Conservation (phyloP, 2,329 filamentous ascomycete genomes). For the Thielaviopsis populi region DNA sequence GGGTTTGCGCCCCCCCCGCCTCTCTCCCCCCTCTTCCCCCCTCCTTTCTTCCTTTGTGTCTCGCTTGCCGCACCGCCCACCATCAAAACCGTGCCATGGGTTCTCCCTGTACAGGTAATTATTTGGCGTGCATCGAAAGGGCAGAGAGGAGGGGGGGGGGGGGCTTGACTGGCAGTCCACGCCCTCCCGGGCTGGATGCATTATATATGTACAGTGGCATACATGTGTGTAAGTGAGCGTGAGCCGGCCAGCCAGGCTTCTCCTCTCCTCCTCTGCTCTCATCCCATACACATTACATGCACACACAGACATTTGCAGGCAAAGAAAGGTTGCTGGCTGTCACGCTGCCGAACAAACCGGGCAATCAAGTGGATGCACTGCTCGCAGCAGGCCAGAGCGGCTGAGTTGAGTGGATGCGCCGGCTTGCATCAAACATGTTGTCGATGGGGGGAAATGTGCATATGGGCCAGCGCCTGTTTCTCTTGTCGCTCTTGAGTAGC, state of each 20-base stretch:
- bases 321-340: neutral
- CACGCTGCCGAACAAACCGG: neutral
- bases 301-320: neutral
- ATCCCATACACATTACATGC: neutral
- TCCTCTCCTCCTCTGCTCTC: no score
- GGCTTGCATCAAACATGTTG: neutral
- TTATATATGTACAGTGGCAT: no score
- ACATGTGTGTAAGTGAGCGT: no score
- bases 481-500: neutral
- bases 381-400: neutral
- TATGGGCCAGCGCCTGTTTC: neutral
- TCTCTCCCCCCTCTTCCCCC: neutral
- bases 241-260: no score
- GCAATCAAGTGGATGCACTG: neutral
- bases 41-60: neutral
- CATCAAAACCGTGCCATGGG: neutral
- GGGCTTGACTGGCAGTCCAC: neutral
- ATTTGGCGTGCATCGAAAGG: neutral
- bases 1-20: neutral
- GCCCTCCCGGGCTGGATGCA: no score
- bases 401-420: neutral
- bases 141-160: neutral
- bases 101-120: neutral
- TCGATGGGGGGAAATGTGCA: neutral
- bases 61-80: neutral